Evolutionary conservation across 2,329 filamentous ascomycete genomes (phyloP), one percentile per base, ranked within the genome.

Genomic region (Fusarium papillatum): DNA sequence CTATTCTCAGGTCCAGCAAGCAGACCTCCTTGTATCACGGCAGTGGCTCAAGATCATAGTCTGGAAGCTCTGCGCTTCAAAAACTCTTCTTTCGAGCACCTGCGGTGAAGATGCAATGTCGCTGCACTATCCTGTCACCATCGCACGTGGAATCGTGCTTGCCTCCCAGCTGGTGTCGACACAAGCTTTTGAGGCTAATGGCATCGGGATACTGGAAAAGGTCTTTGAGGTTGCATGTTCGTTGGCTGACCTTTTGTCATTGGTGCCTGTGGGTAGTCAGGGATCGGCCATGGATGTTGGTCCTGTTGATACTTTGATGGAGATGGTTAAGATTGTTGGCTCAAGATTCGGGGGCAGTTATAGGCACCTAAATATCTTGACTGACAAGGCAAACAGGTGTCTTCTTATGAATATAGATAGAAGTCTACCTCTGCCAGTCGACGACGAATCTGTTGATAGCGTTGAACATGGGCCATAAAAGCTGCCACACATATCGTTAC

Each of bases 191-290:
- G 81, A 83, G 14, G 82, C 82, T 0, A 83, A 83, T 34, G 82
- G 82, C 0, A 76, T 83, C 0, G 82, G 82, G 0, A 83, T 83
- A 1, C n/a, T 82, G 0, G 82, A 83, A 38, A 83, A 83, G 66
- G 74, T 83, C 0, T 83, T 83, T 34, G 82, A 83, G n/a, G 76
- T 83, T 0, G 81, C 80, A 1, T 83, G 81, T 39, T 83, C 81
- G 1, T 34, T 83, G 1, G 80, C 82, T 1, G 82, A 83, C 68
- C 26, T 77, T 0, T 19, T 77, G 0, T 43, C 64, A 0, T 14
- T 77, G 22, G 55, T 60, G 14, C 55, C 55, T 11, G 34, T 39
- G 9, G 22, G 16, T 7, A 13, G n/a, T 26, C 55, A 36, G n/a
- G 31, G 24, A 7, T 60, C 55, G 5, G 2, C 34, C 3, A 60